phyloP scores from a whole-genome alignment of 768 basidiomycete species.

The Suillus decipiens region DNA sequence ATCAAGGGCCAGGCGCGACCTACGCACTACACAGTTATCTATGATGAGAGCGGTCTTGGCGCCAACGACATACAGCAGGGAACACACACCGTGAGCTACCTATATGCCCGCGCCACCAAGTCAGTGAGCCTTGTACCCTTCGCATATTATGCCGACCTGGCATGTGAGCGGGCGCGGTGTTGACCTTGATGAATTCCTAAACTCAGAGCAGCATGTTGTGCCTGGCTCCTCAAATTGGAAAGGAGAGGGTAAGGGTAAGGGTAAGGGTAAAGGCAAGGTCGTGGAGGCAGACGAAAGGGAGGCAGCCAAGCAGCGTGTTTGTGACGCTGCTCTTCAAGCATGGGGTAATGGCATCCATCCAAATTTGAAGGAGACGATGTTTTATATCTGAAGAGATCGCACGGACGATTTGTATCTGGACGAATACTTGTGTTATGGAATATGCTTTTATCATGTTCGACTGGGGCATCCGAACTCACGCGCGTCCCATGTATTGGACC shows the following conservation, averaged over 20 bases:
- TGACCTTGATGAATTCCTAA: constrained; percentile 37
- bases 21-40: constrained; percentile 79
- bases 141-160: constrained; percentile 81
- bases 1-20: constrained; percentile 70
- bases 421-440: no score
- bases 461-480: no score
- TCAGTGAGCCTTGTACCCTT: constrained; percentile 80
- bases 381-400: constrained; percentile 55
- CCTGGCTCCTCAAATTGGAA: background rate
- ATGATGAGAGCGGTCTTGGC: constrained; percentile 68
- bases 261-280: background rate
- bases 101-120: constrained; percentile 82
- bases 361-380: constrained; percentile 67
- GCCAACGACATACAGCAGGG: constrained; percentile 77
- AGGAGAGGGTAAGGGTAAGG: background rate
- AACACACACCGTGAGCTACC: constrained; percentile 66
- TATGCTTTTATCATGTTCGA: no score
- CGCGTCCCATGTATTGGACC: no score
- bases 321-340: constrained; percentile 21
- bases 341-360: constrained; percentile 62
- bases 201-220: background rate
- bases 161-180: constrained; percentile 76
- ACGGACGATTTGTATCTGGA: background rate
- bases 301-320: constrained; percentile 23
- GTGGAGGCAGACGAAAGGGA: background rate